Percentiles rank a stretch among this genome's conserved stretches.
Conservation (phyloP, 2,329 filamentous ascomycete genomes). For the Simplicillium sp. region DNA sequence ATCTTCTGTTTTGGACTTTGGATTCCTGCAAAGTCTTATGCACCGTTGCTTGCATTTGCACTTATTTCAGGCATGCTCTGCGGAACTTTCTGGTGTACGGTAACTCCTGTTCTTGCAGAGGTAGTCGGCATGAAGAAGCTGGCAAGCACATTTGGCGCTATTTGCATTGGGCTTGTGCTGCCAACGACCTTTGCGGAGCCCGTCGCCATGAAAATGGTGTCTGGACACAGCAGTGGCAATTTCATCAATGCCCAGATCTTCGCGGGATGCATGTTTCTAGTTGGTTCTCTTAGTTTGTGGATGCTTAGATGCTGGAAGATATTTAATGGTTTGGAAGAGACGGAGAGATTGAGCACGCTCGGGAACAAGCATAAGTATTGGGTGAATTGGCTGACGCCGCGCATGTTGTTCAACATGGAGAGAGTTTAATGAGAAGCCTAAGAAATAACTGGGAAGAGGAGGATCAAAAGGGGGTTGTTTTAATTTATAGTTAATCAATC, state of each 20-base stretch:
- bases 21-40: slow-evolving; percentile 49
- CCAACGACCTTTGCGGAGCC: slow-evolving; percentile 18
- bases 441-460: no score
- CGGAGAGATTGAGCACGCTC: no score
- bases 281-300: slow-evolving; percentile 40
- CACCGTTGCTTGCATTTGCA: slow-evolving; percentile 48
- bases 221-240: slow-evolving; percentile 11
- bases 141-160: slow-evolving; percentile 44
- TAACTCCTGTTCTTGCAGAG: slow-evolving; percentile 50
- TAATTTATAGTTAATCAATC: no score
- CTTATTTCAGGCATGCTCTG: slow-evolving; percentile 47
- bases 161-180: no score
- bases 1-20: slow-evolving; percentile 52
- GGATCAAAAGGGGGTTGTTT: no score
- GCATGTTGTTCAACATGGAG: no score
- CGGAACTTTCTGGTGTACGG: slow-evolving; percentile 50
- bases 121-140: slow-evolving; percentile 50
- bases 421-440: no score
- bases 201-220: slow-evolving; percentile 41
- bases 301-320: slow-evolving; percentile 12
- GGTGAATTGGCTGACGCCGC: no score
- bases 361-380: no score
- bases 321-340: no score
- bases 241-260: slow-evolving; percentile 53
- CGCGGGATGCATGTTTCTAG: slow-evolving; percentile 52